These are phyloP conservation scores for Heritiera littoralis DNA, from an alignment of 345 rosid genomes.

Conservation along the genomic window DNA sequence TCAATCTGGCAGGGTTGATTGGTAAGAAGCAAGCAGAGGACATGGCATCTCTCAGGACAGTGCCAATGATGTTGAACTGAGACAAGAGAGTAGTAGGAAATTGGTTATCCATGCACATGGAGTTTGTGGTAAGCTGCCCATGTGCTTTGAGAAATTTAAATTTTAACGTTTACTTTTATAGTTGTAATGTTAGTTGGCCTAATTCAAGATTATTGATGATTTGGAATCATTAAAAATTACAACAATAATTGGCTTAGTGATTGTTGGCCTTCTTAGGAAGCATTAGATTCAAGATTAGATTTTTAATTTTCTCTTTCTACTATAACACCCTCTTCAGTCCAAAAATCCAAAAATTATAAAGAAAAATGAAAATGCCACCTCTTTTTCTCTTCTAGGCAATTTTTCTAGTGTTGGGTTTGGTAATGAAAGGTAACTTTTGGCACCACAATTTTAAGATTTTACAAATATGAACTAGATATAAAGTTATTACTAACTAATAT, in stretches of 20 bases:
- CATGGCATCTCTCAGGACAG: neutral
- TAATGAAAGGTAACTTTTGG: neutral
- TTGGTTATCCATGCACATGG: conserved; percentile 15
- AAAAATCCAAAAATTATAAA: neutral
- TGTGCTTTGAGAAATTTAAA: conserved; percentile 12
- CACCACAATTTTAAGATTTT: too few relatives aligned
- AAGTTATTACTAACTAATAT: too few relatives aligned
- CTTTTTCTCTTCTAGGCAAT: neutral
- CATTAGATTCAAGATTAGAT: too few relatives aligned
- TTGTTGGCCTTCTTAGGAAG: too few relatives aligned
- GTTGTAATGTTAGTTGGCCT: conserved; percentile 19
- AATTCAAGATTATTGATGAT: conserved; percentile 3
- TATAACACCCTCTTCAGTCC: neutral
- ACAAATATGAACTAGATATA: too few relatives aligned
- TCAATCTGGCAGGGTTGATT: neutral
- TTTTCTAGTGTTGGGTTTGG: neutral
- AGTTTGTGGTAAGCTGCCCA: conserved; percentile 7
- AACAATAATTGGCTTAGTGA: too few relatives aligned
- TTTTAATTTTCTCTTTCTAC: too few relatives aligned
- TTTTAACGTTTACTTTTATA: neutral
- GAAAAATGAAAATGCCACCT: neutral
- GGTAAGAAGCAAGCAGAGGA: neutral
- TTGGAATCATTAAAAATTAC: conserved; percentile 10
- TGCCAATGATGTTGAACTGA: conserved; percentile 1
- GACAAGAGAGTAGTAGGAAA: neutral